Evolutionary conservation across 2,329 filamentous ascomycete species (phyloP), one percentile per base, ranked within the genome.

Genomic region (Apiospora sp.): DNA sequence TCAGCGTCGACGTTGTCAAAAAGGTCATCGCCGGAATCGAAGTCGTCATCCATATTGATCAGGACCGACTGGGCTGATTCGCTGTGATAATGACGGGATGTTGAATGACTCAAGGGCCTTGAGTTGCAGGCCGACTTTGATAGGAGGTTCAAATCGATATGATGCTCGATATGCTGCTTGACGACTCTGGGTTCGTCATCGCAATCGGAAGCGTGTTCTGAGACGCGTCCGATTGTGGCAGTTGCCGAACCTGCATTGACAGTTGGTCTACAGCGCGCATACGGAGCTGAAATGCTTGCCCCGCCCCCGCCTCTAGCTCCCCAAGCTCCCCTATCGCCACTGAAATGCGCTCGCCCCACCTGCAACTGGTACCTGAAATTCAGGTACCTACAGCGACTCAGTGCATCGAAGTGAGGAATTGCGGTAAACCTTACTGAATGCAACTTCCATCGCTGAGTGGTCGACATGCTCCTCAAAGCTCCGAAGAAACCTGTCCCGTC

Each of bases 1-100:
- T 77, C 75, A 46, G 67, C 69, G 48, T 80, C 70, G 14, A 80
- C 69, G 54, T 76, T 78, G 22, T 76, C 80, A 34, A 83, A 78
- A 8, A 83, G 71, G 13, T 82, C 81, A 67, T 83, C 81, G 14
- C 78, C 81, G 0, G 79, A 82, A 46, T 79, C 79, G 71, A 79
- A 82, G 27, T 82, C 79, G 27, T 79, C 79, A 54, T 61, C 69
- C 54, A 71, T 70, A 34, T 22, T 48, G 67, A 24, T 4, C 8
- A 5, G 22, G 30, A 27, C 49, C 49, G 49, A 12, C n/a, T 27
- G 19, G 19, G 2, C 58, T 5, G 19, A 22, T 41, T 19, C 58
- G 22, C 3, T 1, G 5, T n/a, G 19, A 24, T 3, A 6, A 64
- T 41, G n/a, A 64, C 10, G 22, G 8, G n/a, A 2, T 22, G n/a